Evolutionary conservation across 2,329 filamentous ascomycete species (phyloP).

Genomic region (Grosmannia penicillata): DNA sequence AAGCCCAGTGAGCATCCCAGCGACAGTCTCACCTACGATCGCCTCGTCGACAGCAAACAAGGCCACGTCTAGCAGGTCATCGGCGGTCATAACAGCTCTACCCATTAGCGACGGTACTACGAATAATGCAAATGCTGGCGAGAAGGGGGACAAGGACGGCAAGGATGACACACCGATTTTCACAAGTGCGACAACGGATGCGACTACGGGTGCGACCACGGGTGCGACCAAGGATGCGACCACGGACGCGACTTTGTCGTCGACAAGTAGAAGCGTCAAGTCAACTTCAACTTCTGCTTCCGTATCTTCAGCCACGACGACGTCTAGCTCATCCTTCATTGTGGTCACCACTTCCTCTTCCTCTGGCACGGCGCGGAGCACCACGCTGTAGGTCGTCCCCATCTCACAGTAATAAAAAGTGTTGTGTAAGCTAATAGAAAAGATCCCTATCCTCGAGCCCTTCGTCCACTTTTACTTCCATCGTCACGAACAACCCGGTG

Average conservation of each 20-base stretch:
- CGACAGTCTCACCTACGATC: too few species aligned
- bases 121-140: not conserved
- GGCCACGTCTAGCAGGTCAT: not conserved
- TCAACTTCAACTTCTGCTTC: not conserved
- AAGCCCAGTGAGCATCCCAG: too few species aligned
- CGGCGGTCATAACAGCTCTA: not conserved
- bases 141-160: not conserved
- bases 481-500: conserved; percentile 5
- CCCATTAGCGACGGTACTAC: not conserved
- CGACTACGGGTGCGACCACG: not conserved
- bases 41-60: too few species aligned
- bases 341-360: not conserved
- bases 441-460: not conserved
- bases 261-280: not conserved
- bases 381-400: not conserved
- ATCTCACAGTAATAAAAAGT: too few species aligned
- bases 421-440: too few species aligned
- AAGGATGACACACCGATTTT: not conserved
- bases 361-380: not conserved
- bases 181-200: not conserved
- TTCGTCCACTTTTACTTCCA: conserved; percentile 6
- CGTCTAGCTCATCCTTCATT: not conserved
- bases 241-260: too few species aligned
- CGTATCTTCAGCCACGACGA: not conserved
- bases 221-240: not conserved